These are phyloP conservation scores for Akanthomyces lecanii DNA, from an alignment of 2,329 filamentous ascomycete genomes.

Conservation along the genomic window DNA sequence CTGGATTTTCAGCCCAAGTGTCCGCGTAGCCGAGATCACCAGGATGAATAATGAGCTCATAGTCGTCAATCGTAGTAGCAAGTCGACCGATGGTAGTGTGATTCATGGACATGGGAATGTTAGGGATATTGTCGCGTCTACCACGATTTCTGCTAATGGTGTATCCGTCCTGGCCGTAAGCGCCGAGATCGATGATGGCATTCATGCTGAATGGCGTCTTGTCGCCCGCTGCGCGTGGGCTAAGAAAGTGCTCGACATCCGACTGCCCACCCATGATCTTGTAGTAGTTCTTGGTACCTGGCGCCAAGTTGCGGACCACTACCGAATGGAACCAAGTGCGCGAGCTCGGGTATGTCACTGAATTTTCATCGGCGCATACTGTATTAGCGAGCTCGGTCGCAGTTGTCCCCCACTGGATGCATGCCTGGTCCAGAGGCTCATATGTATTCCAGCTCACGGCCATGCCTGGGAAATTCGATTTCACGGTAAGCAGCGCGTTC, in stretches of 20 bases:
- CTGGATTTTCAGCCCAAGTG: slow-evolving; percentile 46
- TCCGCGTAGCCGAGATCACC: slow-evolving; percentile 57
- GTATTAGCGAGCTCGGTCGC: slow-evolving; percentile 32
- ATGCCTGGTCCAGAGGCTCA: slow-evolving; percentile 38
- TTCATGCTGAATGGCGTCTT: slow-evolving; percentile 48
- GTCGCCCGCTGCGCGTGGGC: slow-evolving; percentile 41
- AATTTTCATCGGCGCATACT: slow-evolving; percentile 39
- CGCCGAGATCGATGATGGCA: slow-evolving; percentile 47
- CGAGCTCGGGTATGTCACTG: slow-evolving; percentile 49
- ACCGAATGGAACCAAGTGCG: slow-evolving; percentile 50
- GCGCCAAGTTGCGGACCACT: slow-evolving; percentile 39
- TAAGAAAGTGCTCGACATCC: slow-evolving; percentile 48
- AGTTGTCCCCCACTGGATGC: slow-evolving; percentile 49
- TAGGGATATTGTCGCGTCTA: slow-evolving; percentile 47
- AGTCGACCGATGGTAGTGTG: slow-evolving; percentile 55
- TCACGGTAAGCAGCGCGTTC: background rate
- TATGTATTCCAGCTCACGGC: slow-evolving; percentile 57
- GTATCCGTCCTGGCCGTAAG: slow-evolving; percentile 35
- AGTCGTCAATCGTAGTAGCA: slow-evolving; percentile 47
- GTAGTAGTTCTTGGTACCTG: slow-evolving; percentile 58
- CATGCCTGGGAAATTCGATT: slow-evolving; percentile 34
- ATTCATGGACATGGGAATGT: slow-evolving; percentile 48
- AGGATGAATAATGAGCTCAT: slow-evolving; percentile 51
- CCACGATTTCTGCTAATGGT: slow-evolving; percentile 34
- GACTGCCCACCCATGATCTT: slow-evolving; percentile 53